Evolutionary conservation across 2,329 filamentous ascomycete genomes (phyloP), one percentile per base, ranked within the genome.

Genomic region (Hymenoscyphus repandus): DNA sequence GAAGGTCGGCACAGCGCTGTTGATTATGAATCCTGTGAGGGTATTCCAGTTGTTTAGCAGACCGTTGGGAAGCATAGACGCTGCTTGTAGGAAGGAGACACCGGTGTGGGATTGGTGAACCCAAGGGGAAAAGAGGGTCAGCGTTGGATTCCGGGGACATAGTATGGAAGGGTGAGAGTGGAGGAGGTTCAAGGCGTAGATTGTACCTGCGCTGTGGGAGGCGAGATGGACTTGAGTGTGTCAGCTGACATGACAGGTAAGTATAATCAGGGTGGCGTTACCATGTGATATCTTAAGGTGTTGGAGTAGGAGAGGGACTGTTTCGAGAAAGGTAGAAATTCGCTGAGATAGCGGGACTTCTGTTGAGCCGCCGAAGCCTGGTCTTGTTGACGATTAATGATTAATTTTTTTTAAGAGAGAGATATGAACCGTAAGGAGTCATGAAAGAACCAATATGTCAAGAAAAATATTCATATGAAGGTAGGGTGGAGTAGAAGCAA

Each of bases 301-400:
- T 4, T 59, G 34, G 5, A 75, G 60, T 0, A 76, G 58, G 4
- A 52, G 55, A 32, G 72, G 70, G 1, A 74, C 60, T 1, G 66
- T 65, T 53, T 74, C 71, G 20, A 73, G 59, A 67, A 69, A 75
- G 17, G 64, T 58, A 5, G 59, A 39, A 13, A 75, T 59, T 3
- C 73, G 65, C 12, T 66, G 44, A 9, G 62, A 43, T 5, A 73
- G 53, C 1, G 62, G 52, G 0, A 74, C 71, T 2, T 63, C 56
- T 0, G 70, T 71, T 11, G 72, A 73, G 33, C 65, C 69, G 17
- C 74, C 74, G 50, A 74, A 67, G n/a, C 67, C 70, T 12, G 72
- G 70, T 54, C 72, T 73, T 31, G 47, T 33, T 10, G 12, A 17
- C 4, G 34, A 34, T 33, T 20, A 31, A 3, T 47, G 32, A 48